A percentile compares a stretch with the other conserved stretches of the same genome.
Conservation (phyloP, 495 filamentous ascomycete species). For the Podospora pseudopauciseta region DNA sequence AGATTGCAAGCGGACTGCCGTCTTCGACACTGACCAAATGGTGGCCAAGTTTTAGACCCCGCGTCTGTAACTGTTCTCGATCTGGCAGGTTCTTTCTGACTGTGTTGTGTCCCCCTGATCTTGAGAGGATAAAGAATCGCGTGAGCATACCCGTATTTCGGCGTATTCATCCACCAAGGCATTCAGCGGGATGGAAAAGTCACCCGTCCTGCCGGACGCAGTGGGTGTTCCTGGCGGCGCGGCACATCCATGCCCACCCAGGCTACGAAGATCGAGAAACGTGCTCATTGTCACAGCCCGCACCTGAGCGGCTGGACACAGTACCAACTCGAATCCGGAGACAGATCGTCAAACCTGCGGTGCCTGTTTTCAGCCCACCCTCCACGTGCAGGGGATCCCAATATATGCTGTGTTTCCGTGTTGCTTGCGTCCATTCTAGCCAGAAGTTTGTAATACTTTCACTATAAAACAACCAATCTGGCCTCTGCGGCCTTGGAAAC, state of each 20-base stretch:
- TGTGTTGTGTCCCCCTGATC: neutral
- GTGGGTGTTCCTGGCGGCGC: slow-evolving; percentile 1
- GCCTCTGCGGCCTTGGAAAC: neutral
- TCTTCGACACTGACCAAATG: slow-evolving; percentile 14
- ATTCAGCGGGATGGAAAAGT: slow-evolving; percentile 5
- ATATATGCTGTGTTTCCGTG: neutral
- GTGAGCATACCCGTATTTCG: neutral
- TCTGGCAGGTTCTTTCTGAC: neutral
- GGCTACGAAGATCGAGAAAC: neutral
- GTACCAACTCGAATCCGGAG: neutral
- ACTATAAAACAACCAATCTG: slow-evolving; percentile 3
- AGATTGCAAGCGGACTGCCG: slow-evolving; percentile 13
- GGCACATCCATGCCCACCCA: neutral
- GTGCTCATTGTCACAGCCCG: slow-evolving; percentile 2
- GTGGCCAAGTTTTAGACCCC: slow-evolving; percentile 4
- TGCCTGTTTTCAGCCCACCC: slow-evolving; percentile 2
- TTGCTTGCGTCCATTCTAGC: neutral
- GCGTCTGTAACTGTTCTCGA: neutral
- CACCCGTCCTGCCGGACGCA: neutral
- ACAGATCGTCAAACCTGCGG: neutral
- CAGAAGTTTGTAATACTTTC: slow-evolving; percentile 1
- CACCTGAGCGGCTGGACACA: neutral
- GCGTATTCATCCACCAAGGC: neutral
- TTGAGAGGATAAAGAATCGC: neutral
- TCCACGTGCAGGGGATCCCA: slow-evolving; percentile 9